Evolutionary conservation across 1,284 basidiomycete species (phyloP), one percentile per base, ranked within the genome.

Genomic region (Naganishia cerealis): DNA sequence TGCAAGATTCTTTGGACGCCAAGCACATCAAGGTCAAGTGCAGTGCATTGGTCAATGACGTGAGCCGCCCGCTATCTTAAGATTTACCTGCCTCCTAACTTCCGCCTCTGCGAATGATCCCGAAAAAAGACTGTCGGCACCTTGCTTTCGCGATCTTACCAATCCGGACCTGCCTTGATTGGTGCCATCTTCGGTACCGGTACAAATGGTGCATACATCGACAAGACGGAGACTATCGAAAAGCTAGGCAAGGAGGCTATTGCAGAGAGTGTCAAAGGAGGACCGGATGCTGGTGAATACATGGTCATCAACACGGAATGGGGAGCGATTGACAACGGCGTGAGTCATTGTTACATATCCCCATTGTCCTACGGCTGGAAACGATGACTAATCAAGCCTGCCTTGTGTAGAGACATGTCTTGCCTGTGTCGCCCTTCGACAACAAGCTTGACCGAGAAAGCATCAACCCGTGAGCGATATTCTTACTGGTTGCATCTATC

Each of bases 251-350:
- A 78, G 36, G 73, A 88, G 69, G 83, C 81, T 61, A 83, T 87
- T 57, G 83, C 84, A 5, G 85, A 83, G 56, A 81, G 84, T 29
- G 78, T 78, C 70, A 74, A 74, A 67, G 73, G 75, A 54, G 78
- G 78, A 62, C 73, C 75, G 57, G 71, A 67, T 55, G 78, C 75
- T 39, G 90, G 88, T 21, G 87, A 88, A 36, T 82, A 86, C 73
- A 99, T 99, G 95, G 86, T 98, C 68, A 87, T 99, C 70, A 99
- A 99, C 82, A 92, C 92, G 2, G 96, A 99, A 82, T 98, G 96
- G 94, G 94, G 94, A 72, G 93, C 87, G 43, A 94, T 96, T 81
- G 91, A 96, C 80, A 94, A 95, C 79, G 84, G 87, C 54, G 92
- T 91, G 76, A 72, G 87, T 78, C 61, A 42, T 33, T 29, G 16